A percentile compares a stretch with the other conserved stretches of the same genome.
Conservation (phyloP, 768 basidiomycete species). For the Trametes maxima region DNA sequence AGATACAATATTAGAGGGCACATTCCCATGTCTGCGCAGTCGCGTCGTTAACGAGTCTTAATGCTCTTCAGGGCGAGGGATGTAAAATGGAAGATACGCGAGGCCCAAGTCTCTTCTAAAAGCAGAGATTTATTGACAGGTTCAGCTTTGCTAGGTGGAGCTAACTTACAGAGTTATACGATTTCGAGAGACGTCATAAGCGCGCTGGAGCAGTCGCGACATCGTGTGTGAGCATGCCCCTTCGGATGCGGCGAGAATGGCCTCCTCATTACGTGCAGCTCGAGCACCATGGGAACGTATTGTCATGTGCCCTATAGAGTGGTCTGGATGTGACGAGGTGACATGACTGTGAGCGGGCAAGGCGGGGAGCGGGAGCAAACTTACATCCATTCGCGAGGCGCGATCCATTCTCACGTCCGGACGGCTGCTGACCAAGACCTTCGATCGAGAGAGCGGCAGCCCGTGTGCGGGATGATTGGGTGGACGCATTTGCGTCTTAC, state of each 20-base stretch:
- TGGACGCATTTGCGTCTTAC: no score
- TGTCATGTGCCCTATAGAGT: background rate
- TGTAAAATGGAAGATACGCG: background rate
- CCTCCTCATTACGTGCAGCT: slow-evolving; percentile 8
- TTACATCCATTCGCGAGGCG: slow-evolving; percentile 7
- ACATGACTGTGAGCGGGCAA: slow-evolving; percentile 1
- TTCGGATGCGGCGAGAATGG: background rate
- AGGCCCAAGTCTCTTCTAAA: background rate
- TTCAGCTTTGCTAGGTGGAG: background rate
- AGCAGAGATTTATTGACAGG: background rate
- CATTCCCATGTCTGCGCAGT: slow-evolving; percentile 12
- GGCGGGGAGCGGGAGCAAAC: slow-evolving; percentile 8
- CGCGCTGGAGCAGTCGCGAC: background rate
- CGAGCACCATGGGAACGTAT: slow-evolving; percentile 7
- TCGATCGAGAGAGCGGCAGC: background rate
- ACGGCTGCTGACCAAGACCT: slow-evolving; percentile 17
- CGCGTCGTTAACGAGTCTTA: background rate
- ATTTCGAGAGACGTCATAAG: background rate
- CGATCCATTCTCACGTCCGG: slow-evolving; percentile 9
- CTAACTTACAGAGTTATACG: background rate
- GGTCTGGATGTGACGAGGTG: slow-evolving; percentile 3
- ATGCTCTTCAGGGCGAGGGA: background rate
- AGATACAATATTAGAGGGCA: slow-evolving; percentile 7
- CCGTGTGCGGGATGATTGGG: background rate
- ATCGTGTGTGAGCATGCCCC: slow-evolving; percentile 11